Evolutionary conservation across 768 basidiomycete genomes (phyloP).

Genomic region (Naematelia aurantialba): DNA sequence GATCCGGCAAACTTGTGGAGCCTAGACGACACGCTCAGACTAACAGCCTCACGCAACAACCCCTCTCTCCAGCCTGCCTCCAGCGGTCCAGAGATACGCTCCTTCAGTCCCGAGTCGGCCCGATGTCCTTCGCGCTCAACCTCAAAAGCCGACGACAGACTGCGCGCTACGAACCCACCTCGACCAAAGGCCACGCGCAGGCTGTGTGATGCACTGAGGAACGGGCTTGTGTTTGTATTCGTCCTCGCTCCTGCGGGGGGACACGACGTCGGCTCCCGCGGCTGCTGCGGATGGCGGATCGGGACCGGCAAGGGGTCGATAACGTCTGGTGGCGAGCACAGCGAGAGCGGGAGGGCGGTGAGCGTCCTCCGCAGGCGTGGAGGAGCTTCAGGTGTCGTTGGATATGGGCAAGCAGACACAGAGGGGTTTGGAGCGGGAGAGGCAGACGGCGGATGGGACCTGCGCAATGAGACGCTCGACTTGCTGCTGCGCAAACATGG

Average conservation of each 20-base stretch:
- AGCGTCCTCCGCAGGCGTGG: neutral
- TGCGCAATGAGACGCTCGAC: neutral
- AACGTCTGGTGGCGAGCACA: slow-evolving; percentile 32
- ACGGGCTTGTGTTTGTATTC: neutral
- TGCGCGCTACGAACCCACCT: slow-evolving; percentile 18
- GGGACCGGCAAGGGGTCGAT: slow-evolving; percentile 27
- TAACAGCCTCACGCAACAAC: slow-evolving; percentile 1
- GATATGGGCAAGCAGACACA: no score
- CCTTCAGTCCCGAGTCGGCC: neutral
- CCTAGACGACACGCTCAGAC: neutral
- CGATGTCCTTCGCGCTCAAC: neutral
- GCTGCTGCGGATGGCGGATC: no score
- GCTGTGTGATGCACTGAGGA: neutral
- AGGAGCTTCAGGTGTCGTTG: neutral
- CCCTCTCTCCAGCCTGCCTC: slow-evolving; percentile 1
- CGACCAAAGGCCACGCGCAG: slow-evolving; percentile 12
- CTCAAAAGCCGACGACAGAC: slow-evolving; percentile 17
- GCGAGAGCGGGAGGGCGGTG: slow-evolving; percentile 8
- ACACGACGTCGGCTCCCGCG: neutral
- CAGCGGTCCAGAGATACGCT: neutral
- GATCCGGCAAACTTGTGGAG: neutral
- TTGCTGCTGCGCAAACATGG: neutral
- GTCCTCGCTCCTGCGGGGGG: neutral
- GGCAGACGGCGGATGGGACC: neutral
- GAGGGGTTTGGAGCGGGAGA: no score